Percentiles rank a stretch among this genome's conserved stretches.
phyloP scores from a whole-genome alignment of 2,329 filamentous ascomycete species.

The Biscogniauxia mediterranea region DNA sequence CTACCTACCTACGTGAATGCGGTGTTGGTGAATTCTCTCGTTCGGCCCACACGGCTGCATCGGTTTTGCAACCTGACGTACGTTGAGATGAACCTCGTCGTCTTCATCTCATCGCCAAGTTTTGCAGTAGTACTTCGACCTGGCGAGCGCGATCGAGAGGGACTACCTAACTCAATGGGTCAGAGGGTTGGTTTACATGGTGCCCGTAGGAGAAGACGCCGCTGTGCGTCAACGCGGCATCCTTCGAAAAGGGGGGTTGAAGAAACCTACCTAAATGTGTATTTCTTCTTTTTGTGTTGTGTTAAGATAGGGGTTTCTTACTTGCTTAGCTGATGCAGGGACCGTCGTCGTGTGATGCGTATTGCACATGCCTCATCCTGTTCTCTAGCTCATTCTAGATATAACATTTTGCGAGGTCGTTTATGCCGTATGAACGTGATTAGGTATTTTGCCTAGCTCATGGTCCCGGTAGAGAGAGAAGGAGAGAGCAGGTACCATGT shows the following conservation, averaged over 20 bases:
- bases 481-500: too few relatives aligned
- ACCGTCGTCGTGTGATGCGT: too few relatives aligned
- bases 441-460: too few relatives aligned
- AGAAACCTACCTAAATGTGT: background rate
- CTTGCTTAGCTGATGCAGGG: too few relatives aligned
- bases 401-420: too few relatives aligned
- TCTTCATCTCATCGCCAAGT: slow-evolving; percentile 33
- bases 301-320: background rate
- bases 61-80: slow-evolving; percentile 36
- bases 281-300: background rate
- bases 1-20: too few relatives aligned
- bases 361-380: too few relatives aligned
- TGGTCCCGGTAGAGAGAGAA: too few relatives aligned
- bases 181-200: slow-evolving; percentile 15
- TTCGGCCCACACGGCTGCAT: slow-evolving; percentile 35
- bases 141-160: slow-evolving; percentile 18
- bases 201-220: slow-evolving; percentile 14
- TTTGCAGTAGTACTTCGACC: slow-evolving; percentile 39
- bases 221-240: slow-evolving; percentile 12
- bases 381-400: too few relatives aligned
- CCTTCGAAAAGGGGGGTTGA: slow-evolving; percentile 6
- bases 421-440: too few relatives aligned
- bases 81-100: slow-evolving; percentile 35
- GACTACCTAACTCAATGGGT: slow-evolving; percentile 16
- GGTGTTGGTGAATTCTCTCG: slow-evolving; percentile 10